Conservation (phyloP, 2,329 filamentous ascomycete genomes). For the Fusarium sp. region DNA sequence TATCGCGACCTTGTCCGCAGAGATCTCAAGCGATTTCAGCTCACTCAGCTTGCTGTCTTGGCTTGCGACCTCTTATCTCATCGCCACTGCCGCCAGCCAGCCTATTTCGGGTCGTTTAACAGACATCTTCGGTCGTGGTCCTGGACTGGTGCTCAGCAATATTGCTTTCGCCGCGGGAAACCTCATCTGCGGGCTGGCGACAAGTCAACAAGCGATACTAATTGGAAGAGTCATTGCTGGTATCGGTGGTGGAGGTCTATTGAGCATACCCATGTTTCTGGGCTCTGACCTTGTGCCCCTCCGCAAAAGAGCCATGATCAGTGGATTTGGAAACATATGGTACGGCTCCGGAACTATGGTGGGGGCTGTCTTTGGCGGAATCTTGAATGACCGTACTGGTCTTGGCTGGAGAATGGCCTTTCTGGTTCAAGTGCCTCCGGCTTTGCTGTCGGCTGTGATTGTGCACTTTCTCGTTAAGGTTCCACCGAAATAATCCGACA, state of each 20-base stretch:
- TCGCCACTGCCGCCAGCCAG: constrained; percentile 75
- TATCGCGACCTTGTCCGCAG: constrained; percentile 81
- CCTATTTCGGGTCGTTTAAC: constrained; percentile 83
- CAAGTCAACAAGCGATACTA: constrained; percentile 74
- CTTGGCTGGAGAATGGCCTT: constrained; percentile 14
- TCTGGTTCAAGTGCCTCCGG: constrained; percentile 1
- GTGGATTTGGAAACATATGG: constrained; percentile 12
- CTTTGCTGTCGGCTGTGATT: not conserved
- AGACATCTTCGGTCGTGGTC: constrained; percentile 81
- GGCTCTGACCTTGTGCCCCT: constrained; percentile 75
- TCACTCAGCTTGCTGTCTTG: constrained; percentile 83
- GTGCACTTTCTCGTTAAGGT: constrained; percentile 52
- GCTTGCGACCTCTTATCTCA: constrained; percentile 84
- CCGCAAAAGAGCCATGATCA: constrained; percentile 57
- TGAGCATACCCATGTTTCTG: constrained; percentile 73
- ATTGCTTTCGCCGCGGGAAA: constrained; percentile 80
- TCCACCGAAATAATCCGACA: constrained; percentile 76
- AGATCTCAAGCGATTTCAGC: constrained; percentile 82
- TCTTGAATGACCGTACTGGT: constrained; percentile 2
- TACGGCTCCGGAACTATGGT: constrained; percentile 4
- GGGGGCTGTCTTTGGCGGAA: constrained; percentile 9
- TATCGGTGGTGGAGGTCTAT: constrained; percentile 79
- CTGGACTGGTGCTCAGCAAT: constrained; percentile 79
- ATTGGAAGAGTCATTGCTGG: constrained; percentile 80
- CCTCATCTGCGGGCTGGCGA: constrained; percentile 79